Evolutionary conservation across 2,329 filamentous ascomycete species (phyloP).

Genomic region (Coniochaeta sp.): DNA sequence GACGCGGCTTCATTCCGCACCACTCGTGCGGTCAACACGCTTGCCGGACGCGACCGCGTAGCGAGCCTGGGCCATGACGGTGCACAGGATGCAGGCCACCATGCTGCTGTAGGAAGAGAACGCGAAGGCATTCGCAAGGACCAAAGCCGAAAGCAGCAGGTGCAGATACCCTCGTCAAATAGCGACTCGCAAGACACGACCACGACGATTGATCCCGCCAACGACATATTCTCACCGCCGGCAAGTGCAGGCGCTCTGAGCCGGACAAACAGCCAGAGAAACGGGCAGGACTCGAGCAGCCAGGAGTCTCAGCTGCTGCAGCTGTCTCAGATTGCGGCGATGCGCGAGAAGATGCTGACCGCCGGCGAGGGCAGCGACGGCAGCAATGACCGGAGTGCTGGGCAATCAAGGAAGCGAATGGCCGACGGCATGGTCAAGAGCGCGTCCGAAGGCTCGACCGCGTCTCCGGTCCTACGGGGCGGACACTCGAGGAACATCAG

Average conservation of each 20-base stretch:
- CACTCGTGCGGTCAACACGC: neutral
- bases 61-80: constrained; percentile 6
- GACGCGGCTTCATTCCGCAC: constrained; percentile 11
- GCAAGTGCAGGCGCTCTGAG: constrained; percentile 33
- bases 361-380: constrained; percentile 20
- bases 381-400: constrained; percentile 8
- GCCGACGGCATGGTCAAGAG: constrained; percentile 68
- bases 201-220: constrained; percentile 27
- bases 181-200: constrained; percentile 37
- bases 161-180: constrained; percentile 20
- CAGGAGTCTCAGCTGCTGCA: constrained; percentile 50
- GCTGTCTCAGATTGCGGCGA: constrained; percentile 51
- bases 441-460: constrained; percentile 28
- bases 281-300: constrained; percentile 38
- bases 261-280: constrained; percentile 28
- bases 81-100: neutral
- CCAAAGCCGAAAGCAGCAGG: neutral
- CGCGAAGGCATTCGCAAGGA: neutral
- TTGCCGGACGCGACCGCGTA: constrained; percentile 6
- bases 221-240: constrained; percentile 35
- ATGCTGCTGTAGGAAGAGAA: neutral
- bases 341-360: constrained; percentile 39
- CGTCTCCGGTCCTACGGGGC: constrained; percentile 36
- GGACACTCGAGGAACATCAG: constrained; percentile 68
- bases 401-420: constrained; percentile 60